These are phyloP conservation scores for Hortaea werneckii DNA, from an alignment of 2,329 filamentous ascomycete species.

Conservation along the genomic window DNA sequence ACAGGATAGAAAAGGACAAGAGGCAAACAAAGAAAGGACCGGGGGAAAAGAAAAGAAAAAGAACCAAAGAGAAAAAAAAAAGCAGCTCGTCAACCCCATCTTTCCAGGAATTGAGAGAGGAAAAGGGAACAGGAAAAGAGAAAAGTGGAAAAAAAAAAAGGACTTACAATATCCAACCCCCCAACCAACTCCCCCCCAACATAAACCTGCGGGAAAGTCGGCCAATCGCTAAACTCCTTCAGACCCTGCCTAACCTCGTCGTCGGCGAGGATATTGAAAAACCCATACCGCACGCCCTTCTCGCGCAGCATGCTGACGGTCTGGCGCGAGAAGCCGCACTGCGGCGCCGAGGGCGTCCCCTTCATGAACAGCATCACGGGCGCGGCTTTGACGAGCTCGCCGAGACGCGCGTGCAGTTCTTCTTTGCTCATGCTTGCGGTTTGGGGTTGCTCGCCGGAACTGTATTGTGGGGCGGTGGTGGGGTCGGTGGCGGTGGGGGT, in stretches of 20 bases:
- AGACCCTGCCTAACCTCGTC: conserved; percentile 93
- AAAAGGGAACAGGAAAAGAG: too few species aligned
- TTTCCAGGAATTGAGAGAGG: too few species aligned
- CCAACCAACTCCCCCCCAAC: conserved; percentile 83
- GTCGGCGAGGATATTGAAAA: conserved; percentile 97
- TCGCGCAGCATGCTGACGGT: conserved; percentile 79
- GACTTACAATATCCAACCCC: conserved; percentile 85
- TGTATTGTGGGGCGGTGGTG: conserved; percentile 38
- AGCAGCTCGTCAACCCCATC: too few species aligned
- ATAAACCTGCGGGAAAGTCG: conserved; percentile 93
- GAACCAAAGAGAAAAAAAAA: background rate
- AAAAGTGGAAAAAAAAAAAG: background rate
- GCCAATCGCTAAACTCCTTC: conserved; percentile 98
- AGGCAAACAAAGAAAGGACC: background rate
- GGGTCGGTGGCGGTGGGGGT: conserved; percentile 34
- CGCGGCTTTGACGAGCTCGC: conserved; percentile 82
- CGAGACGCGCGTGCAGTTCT: conserved; percentile 70
- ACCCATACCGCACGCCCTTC: conserved; percentile 87
- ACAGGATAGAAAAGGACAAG: too few species aligned
- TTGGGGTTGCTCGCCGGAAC: conserved; percentile 23
- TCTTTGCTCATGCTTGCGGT: conserved; percentile 51
- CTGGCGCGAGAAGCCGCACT: conserved; percentile 89
- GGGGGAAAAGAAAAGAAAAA: background rate
- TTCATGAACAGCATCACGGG: conserved; percentile 99
- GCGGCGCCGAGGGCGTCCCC: conserved; percentile 75